Evolutionary conservation across 257 asterid genomes (phyloP).

Genomic region (Forsythia suspensa): DNA sequence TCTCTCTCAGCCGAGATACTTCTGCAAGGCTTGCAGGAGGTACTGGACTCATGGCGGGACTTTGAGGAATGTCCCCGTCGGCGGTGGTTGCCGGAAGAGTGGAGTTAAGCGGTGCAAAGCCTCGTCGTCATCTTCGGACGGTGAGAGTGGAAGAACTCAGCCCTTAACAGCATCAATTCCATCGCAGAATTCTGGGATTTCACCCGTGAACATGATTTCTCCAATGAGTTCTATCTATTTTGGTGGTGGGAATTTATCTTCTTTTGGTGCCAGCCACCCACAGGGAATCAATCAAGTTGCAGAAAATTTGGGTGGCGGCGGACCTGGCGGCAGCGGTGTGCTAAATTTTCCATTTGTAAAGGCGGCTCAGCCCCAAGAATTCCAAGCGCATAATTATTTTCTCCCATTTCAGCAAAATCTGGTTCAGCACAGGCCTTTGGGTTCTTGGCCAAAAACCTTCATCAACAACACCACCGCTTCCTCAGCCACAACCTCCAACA

Average conservation of each 20-base stretch:
- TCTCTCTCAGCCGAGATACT: constrained; percentile 31
- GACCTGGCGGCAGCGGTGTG: constrained; percentile 5
- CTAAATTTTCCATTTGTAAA: constrained; percentile 12
- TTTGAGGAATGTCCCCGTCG: constrained; percentile 35
- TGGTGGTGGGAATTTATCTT: constrained; percentile 18
- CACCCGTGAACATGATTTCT: not conserved
- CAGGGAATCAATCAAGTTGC: constrained; percentile 17
- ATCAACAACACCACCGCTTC: constrained; percentile 4
- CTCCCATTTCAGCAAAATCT: constrained; percentile 15
- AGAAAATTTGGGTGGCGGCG: not conserved
- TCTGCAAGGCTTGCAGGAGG: constrained; percentile 35
- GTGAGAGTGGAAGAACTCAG: constrained; percentile 21
- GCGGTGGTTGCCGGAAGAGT: constrained; percentile 28
- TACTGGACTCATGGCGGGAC: constrained; percentile 39
- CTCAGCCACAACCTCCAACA: not conserved
- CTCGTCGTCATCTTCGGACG: constrained; percentile 7
- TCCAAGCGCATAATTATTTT: constrained; percentile 1
- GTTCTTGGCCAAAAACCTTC: constrained; percentile 22
- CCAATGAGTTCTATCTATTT: constrained; percentile 8
- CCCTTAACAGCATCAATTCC: not conserved
- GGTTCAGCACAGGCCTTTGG: constrained; percentile 16
- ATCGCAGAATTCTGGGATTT: constrained; percentile 5
- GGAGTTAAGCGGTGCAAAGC: not conserved
- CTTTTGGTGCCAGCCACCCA: constrained; percentile 17
- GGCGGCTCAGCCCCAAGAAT: constrained; percentile 16